Percentiles rank a stretch among this genome's conserved stretches.
These are phyloP conservation scores for Drosera capensis DNA, from an alignment of 148 eudicot species.

Conservation along the genomic window DNA sequence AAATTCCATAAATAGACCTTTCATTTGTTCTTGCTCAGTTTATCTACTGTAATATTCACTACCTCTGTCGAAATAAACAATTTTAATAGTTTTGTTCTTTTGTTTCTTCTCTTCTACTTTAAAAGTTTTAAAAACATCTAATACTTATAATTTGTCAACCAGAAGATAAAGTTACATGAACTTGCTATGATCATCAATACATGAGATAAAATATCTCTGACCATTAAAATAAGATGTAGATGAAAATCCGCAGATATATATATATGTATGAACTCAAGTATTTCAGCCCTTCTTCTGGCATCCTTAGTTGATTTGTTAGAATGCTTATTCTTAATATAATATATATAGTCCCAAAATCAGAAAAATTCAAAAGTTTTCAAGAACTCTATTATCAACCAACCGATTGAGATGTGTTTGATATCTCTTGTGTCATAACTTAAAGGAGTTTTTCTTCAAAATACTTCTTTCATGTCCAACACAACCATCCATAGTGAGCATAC, in stretches of 20 bases:
- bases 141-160: constrained; percentile 2
- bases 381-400: constrained; percentile 3
- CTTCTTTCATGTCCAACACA: neutral
- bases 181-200: constrained; percentile 2
- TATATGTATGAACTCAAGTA: neutral
- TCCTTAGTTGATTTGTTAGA: neutral
- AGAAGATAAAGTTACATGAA: constrained; percentile 5
- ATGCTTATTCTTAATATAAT: neutral
- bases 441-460: neutral
- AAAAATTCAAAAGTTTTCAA: constrained; percentile 7
- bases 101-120: neutral
- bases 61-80: neutral
- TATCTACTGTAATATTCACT: neutral
- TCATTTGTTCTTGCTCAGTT: neutral
- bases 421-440: too few relatives aligned
- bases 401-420: constrained; percentile 2
- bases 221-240: neutral
- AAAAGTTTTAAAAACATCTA: neutral
- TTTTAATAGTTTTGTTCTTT: too few relatives aligned
- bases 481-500: too few relatives aligned
- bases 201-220: constrained; percentile 5
- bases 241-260: constrained; percentile 5
- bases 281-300: neutral
- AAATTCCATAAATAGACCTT: neutral
- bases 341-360: neutral